Conservation (phyloP, 2,329 filamentous ascomycete species). For the Sclerotinia subarctica region DNA sequence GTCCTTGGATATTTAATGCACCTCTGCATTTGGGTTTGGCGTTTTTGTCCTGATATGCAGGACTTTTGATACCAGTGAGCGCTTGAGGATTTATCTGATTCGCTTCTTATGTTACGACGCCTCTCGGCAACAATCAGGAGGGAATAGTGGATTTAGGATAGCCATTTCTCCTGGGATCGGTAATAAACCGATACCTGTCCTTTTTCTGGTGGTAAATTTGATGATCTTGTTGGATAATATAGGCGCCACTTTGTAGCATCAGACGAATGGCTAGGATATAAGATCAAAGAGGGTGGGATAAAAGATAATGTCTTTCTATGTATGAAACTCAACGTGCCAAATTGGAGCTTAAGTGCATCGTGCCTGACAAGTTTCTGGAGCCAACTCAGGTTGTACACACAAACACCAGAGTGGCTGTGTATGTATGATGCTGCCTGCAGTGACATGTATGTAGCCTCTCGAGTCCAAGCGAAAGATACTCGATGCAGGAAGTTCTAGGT, state of each 20-base stretch:
- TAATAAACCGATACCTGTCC: conserved; percentile 19
- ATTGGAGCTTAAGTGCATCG: conserved; percentile 8
- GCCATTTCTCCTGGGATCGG: conserved; percentile 22
- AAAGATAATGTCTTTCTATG: conserved; percentile 26
- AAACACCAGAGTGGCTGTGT: conserved; percentile 13
- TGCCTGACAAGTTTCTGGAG: neutral
- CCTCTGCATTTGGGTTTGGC: conserved; percentile 27
- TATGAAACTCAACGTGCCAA: conserved; percentile 1
- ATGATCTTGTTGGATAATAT: conserved; percentile 22
- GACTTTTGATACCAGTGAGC: conserved; percentile 29
- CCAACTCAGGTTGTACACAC: neutral
- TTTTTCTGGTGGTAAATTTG: conserved; percentile 3
- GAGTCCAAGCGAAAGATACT: conserved; percentile 6
- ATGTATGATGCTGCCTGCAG: conserved; percentile 1
- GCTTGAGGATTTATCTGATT: conserved; percentile 28
- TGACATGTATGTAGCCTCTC: neutral
- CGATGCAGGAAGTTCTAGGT: neutral
- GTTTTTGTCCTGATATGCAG: conserved; percentile 30
- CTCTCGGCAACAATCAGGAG: conserved; percentile 19
- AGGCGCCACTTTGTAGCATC: conserved; percentile 24
- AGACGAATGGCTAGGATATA: conserved; percentile 13
- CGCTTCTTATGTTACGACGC: conserved; percentile 24
- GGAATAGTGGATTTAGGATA: conserved; percentile 19
- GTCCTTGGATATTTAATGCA: conserved; percentile 26
- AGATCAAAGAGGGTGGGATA: conserved; percentile 24